Conservation (phyloP, 768 basidiomycete genomes). For the Lactarius hengduanensis region DNA sequence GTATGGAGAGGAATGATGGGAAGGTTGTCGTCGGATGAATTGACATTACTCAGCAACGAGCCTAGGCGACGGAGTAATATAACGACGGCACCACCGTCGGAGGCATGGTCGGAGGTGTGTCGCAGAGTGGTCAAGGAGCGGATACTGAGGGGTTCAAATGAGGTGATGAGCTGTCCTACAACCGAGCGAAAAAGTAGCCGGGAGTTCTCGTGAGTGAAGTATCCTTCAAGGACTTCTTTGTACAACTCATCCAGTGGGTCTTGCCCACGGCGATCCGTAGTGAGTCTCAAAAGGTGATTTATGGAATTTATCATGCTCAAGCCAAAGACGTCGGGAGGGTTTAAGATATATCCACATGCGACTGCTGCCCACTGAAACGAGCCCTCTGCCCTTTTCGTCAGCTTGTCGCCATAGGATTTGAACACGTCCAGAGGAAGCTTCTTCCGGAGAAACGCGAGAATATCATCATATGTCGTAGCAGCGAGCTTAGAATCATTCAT, state of each 20-base stretch:
- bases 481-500: not conserved
- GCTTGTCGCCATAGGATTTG: not conserved
- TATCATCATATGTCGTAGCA: not conserved
- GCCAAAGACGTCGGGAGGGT: no score
- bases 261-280: not conserved
- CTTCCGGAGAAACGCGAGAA: not conserved
- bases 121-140: not conserved
- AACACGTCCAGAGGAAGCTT: not conserved
- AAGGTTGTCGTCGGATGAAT: not conserved
- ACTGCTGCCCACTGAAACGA: conserved; percentile 8
- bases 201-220: no score
- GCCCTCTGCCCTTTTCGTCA: not conserved
- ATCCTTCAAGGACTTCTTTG: not conserved
- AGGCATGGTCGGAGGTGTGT: not conserved
- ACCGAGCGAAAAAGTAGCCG: not conserved
- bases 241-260: not conserved
- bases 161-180: not conserved
- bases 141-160: not conserved
- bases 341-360: no score
- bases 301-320: no score
- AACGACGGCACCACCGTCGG: not conserved
- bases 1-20: not conserved
- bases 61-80: not conserved
- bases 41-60: conserved; percentile 5
- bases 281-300: not conserved